These are phyloP conservation scores for Aureobasidium uvarum DNA, from an alignment of 2,329 filamentous ascomycete species.

Conservation along the genomic window DNA sequence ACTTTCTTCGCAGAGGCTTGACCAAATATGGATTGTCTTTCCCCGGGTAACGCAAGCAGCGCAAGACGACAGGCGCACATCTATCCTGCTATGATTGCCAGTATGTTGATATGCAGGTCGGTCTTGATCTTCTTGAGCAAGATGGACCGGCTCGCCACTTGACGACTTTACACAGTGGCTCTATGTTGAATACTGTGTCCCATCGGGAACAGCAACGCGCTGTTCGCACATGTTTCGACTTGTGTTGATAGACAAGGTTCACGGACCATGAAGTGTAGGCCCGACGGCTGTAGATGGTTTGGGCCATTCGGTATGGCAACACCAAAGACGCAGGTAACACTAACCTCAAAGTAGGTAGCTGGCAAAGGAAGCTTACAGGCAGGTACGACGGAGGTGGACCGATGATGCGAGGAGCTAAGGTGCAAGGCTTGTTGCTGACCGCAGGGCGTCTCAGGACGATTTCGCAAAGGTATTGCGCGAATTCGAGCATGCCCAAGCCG, in stretches of 20 bases:
- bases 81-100: background rate
- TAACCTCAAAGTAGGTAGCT: background rate
- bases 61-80: background rate
- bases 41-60: background rate
- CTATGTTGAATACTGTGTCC: background rate
- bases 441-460: conserved; percentile 1
- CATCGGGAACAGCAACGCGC: background rate
- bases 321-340: background rate
- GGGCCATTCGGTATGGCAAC: background rate
- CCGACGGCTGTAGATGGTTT: background rate
- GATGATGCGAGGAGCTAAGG: conserved; percentile 2
- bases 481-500: background rate
- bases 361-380: background rate
- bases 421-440: conserved; percentile 18
- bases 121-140: background rate
- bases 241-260: background rate
- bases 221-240: background rate
- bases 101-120: background rate
- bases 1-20: too few species aligned
- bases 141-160: too few species aligned
- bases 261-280: background rate
- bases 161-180: background rate
- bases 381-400: background rate
- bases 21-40: background rate
- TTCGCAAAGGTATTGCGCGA: conserved; percentile 5